These are phyloP conservation scores for Candida ficus DNA, from an alignment of 805 yeast genomes.

Conservation along the genomic window DNA sequence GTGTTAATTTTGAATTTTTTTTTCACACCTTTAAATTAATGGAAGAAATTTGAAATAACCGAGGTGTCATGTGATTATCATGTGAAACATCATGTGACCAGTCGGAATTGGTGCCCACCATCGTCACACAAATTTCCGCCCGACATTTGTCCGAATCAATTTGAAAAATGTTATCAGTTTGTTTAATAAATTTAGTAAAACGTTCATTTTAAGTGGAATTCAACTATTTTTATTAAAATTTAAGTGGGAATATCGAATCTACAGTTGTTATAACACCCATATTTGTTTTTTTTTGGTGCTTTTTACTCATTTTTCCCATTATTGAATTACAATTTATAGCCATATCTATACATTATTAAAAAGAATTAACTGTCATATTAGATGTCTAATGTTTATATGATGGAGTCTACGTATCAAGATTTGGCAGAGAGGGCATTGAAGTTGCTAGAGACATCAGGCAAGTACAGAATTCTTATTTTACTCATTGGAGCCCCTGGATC, in stretches of 20 bases:
- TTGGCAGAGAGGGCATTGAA: conserved; percentile 29
- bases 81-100: neutral
- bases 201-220: neutral
- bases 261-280: too few relatives aligned
- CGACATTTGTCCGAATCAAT: conserved; percentile 1
- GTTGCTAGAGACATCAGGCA: conserved; percentile 23
- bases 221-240: neutral
- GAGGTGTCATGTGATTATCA: neutral
- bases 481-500: conserved; percentile 82
- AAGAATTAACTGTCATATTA: neutral
- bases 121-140: neutral
- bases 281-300: too few relatives aligned
- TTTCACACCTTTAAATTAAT: neutral
- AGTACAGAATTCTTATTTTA: conserved; percentile 48
- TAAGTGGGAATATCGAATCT: too few relatives aligned
- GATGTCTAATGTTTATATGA: conserved; percentile 14
- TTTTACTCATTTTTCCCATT: too few relatives aligned
- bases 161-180: neutral
- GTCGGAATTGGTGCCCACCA: neutral
- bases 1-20: neutral
- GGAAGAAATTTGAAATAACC: neutral
- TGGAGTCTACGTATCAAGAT: conserved; percentile 27
- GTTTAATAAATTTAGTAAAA: neutral
- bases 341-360: too few relatives aligned
- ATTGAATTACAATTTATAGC: too few relatives aligned